Evolutionary conservation across 352 stramenopile species (phyloP).

Genomic region (Phytopythium vexans): DNA sequence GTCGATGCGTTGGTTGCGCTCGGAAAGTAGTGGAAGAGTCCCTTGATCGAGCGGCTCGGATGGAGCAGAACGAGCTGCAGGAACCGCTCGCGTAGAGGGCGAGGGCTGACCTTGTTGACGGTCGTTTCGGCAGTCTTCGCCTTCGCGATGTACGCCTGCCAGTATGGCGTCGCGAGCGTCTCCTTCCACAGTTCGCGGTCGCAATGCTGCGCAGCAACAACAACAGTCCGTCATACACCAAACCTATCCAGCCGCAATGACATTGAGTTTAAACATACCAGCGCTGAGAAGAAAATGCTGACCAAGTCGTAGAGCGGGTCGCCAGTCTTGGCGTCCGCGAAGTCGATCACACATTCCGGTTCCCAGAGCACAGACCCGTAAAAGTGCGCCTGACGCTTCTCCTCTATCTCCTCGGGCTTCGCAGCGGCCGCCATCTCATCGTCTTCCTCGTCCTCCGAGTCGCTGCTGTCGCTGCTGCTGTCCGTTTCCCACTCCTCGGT

Average conservation of each 20-base stretch:
- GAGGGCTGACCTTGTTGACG: slow-evolving; percentile 7
- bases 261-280: slow-evolving; percentile 39
- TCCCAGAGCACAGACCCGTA: slow-evolving; percentile 48
- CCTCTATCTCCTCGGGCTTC: slow-evolving; percentile 20
- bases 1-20: slow-evolving; percentile 21
- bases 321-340: slow-evolving; percentile 82
- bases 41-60: slow-evolving; percentile 67
- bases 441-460: slow-evolving; percentile 47
- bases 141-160: slow-evolving; percentile 61
- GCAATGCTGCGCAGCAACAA: slow-evolving; percentile 46
- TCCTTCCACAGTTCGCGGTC: slow-evolving; percentile 57
- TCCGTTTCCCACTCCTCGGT: slow-evolving; percentile 51
- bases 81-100: slow-evolving; percentile 55
- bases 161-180: slow-evolving; percentile 61
- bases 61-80: slow-evolving; percentile 74
- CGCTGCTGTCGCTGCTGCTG: slow-evolving; percentile 43
- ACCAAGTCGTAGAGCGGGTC: slow-evolving; percentile 87
- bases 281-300: slow-evolving; percentile 68
- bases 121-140: slow-evolving; percentile 12
- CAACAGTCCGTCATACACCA: slow-evolving; percentile 5
- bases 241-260: not conserved
- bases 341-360: slow-evolving; percentile 79
- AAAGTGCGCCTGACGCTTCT: slow-evolving; percentile 46
- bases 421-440: slow-evolving; percentile 14
- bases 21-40: slow-evolving; percentile 71